These are phyloP conservation scores for Paraphaeosphaeria sporulosa DNA, from an alignment of 2,329 filamentous ascomycete genomes.

Conservation along the genomic window DNA sequence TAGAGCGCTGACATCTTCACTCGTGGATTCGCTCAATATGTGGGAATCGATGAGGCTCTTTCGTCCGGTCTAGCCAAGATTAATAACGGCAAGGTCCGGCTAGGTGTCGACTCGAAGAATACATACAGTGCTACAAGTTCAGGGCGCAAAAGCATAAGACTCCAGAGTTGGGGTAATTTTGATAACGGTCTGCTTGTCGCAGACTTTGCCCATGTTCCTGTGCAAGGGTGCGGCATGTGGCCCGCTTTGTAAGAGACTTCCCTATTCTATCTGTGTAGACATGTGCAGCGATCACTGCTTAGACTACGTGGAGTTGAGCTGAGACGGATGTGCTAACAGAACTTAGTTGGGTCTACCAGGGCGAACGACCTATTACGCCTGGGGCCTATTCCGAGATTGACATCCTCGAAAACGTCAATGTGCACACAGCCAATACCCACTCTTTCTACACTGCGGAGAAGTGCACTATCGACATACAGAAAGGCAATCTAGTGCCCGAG, in stretches of 20 bases:
- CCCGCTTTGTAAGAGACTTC: constrained; percentile 36
- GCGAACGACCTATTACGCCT: constrained; percentile 41
- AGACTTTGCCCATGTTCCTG: constrained; percentile 41
- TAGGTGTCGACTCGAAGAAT: constrained; percentile 34
- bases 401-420: constrained; percentile 15
- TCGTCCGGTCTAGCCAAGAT: constrained; percentile 25
- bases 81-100: constrained; percentile 24
- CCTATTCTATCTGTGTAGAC: no score
- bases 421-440: constrained; percentile 3
- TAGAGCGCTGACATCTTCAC: constrained; percentile 21
- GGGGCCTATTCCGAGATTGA: constrained; percentile 15
- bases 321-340: constrained; percentile 5
- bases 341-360: constrained; percentile 34
- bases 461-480: constrained; percentile 10
- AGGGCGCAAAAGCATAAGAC: constrained; percentile 35
- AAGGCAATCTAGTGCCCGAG: not conserved
- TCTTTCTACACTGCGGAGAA: constrained; percentile 12
- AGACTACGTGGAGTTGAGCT: no score
- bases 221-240: constrained; percentile 39
- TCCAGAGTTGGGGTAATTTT: constrained; percentile 29
- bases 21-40: constrained; percentile 31
- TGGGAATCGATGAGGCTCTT: constrained; percentile 26
- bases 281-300: not conserved
- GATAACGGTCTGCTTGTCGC: constrained; percentile 36
- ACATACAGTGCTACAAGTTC: constrained; percentile 15